A percentile compares a stretch with the other conserved stretches of the same genome.
Evolutionary conservation across 2,329 filamentous ascomycete species (phyloP).

Genomic region (Epichloe sylvatica): DNA sequence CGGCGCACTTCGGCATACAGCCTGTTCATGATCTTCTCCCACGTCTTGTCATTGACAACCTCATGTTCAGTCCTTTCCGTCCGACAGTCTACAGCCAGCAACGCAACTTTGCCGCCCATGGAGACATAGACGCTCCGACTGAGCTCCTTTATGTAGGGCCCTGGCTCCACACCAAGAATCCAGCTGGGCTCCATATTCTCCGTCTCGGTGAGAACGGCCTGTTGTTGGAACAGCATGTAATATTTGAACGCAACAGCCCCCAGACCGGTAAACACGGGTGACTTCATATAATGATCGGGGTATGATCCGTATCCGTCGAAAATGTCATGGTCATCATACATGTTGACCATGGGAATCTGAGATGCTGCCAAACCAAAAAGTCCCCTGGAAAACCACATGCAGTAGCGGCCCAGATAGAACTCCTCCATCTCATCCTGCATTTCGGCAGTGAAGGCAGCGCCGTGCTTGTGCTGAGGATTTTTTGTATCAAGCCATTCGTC

Average conservation of each 20-base stretch:
- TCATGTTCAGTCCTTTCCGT: constrained; percentile 80
- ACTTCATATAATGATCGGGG: constrained; percentile 78
- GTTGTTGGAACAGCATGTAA: constrained; percentile 97
- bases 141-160: constrained; percentile 78
- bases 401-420: constrained; percentile 81
- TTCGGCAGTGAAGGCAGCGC: constrained; percentile 59
- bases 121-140: constrained; percentile 79
- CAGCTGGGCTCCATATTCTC: constrained; percentile 80
- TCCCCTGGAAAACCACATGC: constrained; percentile 96
- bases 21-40: constrained; percentile 75
- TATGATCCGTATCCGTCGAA: constrained; percentile 92
- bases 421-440: constrained; percentile 80
- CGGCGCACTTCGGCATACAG: constrained; percentile 69
- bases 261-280: constrained; percentile 76
- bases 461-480: constrained; percentile 67
- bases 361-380: constrained; percentile 84
- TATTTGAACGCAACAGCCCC: constrained; percentile 95
- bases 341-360: constrained; percentile 97
- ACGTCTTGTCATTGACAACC: constrained; percentile 66
- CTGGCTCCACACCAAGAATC: constrained; percentile 65
- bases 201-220: constrained; percentile 69
- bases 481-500: constrained; percentile 71
- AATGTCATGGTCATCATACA: constrained; percentile 91
- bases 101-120: constrained; percentile 62
- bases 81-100: constrained; percentile 79